Conservation (phyloP, 768 basidiomycete genomes). For the Candolleomyces eurysporus region DNA sequence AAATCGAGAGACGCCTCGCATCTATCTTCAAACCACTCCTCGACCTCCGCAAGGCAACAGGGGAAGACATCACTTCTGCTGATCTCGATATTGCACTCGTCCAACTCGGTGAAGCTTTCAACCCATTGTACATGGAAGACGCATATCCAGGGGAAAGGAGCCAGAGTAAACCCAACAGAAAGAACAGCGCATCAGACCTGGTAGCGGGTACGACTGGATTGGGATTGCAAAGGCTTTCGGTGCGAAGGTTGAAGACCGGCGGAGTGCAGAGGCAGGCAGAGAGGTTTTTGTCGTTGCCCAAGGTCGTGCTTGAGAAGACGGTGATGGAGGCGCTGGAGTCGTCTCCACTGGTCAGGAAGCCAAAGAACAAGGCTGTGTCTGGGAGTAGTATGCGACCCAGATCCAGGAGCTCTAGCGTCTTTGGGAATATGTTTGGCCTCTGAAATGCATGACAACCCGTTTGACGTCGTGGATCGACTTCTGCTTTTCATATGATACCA, state of each 20-base stretch:
- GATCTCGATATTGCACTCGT: slow-evolving; percentile 17
- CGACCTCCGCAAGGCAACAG: slow-evolving; percentile 22
- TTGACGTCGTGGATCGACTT: too few relatives aligned
- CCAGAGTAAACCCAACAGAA: not conserved
- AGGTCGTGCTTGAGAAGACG: slow-evolving; percentile 15
- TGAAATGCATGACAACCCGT: too few relatives aligned
- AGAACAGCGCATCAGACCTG: slow-evolving; percentile 3
- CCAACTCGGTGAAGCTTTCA: slow-evolving; percentile 8
- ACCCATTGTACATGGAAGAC: slow-evolving; percentile 20
- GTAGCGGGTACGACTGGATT: slow-evolving; percentile 12
- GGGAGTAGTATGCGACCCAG: too few relatives aligned
- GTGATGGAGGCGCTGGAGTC: slow-evolving; percentile 12
- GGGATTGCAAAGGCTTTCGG: slow-evolving; percentile 6
- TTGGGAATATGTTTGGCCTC: too few relatives aligned
- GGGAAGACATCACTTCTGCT: slow-evolving; percentile 21
- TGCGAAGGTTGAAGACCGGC: slow-evolving; percentile 3
- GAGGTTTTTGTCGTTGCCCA: slow-evolving; percentile 5
- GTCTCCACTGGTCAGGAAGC: not conserved
- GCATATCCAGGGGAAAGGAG: slow-evolving; percentile 21
- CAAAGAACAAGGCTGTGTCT: too few relatives aligned
- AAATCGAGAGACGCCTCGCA: slow-evolving; percentile 21
- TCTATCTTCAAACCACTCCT: slow-evolving; percentile 26
- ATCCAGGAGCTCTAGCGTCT: too few relatives aligned
- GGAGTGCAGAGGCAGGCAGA: slow-evolving; percentile 2
- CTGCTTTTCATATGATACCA: too few relatives aligned